phyloP scores from a whole-genome alignment of 2,329 filamentous ascomycete genomes.

The Ceratocystis harringtonii region DNA sequence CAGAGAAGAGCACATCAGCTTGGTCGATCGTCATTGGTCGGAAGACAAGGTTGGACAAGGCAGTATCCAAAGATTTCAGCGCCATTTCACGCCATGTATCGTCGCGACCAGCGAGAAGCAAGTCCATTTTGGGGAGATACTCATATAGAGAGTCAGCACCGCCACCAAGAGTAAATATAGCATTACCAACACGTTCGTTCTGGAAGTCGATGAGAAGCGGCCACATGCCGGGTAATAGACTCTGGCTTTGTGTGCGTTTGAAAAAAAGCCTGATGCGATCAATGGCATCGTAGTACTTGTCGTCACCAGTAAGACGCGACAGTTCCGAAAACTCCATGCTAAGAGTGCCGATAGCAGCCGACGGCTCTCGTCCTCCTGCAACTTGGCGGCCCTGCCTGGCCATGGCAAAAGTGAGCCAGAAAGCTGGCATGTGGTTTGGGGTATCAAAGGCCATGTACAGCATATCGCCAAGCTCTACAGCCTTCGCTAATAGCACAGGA shows the following conservation, averaged over 20 bases:
- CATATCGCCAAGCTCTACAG: constrained; percentile 38
- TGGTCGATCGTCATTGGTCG: constrained; percentile 49
- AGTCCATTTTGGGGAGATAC: constrained; percentile 46
- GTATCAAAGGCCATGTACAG: constrained; percentile 41
- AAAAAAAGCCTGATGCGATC: constrained; percentile 57
- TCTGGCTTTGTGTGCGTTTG: constrained; percentile 51
- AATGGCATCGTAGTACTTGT: constrained; percentile 61
- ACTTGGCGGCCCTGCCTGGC: constrained; percentile 33
- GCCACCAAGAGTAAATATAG: constrained; percentile 37
- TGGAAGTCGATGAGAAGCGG: constrained; percentile 43
- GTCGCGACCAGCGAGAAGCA: constrained; percentile 49
- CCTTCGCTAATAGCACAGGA: constrained; percentile 33
- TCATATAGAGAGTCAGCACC: constrained; percentile 43
- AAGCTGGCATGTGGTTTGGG: constrained; percentile 35
- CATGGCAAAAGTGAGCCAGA: constrained; percentile 31
- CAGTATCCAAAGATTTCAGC: constrained; percentile 41
- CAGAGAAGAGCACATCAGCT: constrained; percentile 49
- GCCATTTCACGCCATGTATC: constrained; percentile 51
- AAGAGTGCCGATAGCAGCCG: constrained; percentile 46
- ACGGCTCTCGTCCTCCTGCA: constrained; percentile 34
- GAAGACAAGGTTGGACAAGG: constrained; percentile 50
- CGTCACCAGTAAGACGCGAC: constrained; percentile 55
- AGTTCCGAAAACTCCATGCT: constrained; percentile 62
- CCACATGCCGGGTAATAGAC: constrained; percentile 64
- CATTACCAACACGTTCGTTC: constrained; percentile 24